phyloP scores from a whole-genome alignment of 352 stramenopile species.

The Phytophthora fragariaefolia region DNA sequence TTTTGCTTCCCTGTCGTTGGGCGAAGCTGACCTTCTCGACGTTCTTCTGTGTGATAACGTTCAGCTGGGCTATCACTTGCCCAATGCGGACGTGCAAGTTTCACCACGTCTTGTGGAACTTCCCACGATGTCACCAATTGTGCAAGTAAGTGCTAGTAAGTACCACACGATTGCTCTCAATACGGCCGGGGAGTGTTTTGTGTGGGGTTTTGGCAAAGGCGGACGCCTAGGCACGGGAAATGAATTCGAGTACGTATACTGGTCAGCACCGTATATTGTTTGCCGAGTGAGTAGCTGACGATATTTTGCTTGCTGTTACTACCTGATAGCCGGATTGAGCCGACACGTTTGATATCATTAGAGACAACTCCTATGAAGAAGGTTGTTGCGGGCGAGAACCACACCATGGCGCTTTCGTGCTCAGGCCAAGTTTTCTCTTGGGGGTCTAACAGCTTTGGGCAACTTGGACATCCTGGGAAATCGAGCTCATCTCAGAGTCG shows the following conservation, averaged over 20 bases:
- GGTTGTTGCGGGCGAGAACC: slow-evolving; percentile 81
- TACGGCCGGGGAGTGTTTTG: slow-evolving; percentile 67
- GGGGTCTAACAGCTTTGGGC: slow-evolving; percentile 85
- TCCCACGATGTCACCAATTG: slow-evolving; percentile 50
- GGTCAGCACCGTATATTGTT: background rate
- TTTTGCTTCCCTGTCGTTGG: background rate
- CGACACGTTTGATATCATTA: slow-evolving; percentile 51
- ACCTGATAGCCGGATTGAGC: slow-evolving; percentile 67
- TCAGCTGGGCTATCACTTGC: slow-evolving; percentile 84
- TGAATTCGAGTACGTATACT: slow-evolving; percentile 72
- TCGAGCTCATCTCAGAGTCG: slow-evolving; percentile 58
- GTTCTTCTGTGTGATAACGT: slow-evolving; percentile 3
- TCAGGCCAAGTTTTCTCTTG: slow-evolving; percentile 81
- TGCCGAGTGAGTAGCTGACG: slow-evolving; percentile 1
- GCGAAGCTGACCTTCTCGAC: slow-evolving; percentile 6
- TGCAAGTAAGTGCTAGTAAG: slow-evolving; percentile 79
- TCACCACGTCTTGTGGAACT: slow-evolving; percentile 72
- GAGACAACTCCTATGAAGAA: slow-evolving; percentile 65
- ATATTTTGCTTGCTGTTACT: background rate
- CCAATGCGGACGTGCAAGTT: slow-evolving; percentile 77
- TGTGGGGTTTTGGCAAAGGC: slow-evolving; percentile 87
- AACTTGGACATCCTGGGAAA: slow-evolving; percentile 74
- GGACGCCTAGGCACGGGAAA: slow-evolving; percentile 76
- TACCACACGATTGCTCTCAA: slow-evolving; percentile 84
- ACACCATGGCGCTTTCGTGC: slow-evolving; percentile 73